Percentiles rank a stretch among this genome's conserved stretches.
Conservation (phyloP, 768 basidiomycete species). For the Leccinum aurantiacum region DNA sequence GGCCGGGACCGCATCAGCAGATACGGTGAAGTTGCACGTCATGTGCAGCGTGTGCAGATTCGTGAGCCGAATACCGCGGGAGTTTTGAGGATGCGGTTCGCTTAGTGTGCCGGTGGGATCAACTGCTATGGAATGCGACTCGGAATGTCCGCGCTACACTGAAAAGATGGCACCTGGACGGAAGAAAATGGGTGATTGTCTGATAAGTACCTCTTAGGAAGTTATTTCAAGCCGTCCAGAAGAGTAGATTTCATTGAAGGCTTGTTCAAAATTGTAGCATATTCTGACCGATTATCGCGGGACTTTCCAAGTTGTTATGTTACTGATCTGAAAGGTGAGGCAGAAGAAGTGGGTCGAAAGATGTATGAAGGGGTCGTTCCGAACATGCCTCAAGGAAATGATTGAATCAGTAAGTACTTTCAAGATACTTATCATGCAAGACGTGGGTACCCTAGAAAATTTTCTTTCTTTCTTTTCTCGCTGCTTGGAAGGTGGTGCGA, state of each 20-base stretch:
- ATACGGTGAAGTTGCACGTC: neutral
- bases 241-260: constrained; percentile 4
- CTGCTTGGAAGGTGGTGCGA: constrained; percentile 17
- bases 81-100: neutral
- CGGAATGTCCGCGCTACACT: neutral
- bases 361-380: constrained; percentile 6
- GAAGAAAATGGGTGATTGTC: constrained; percentile 3
- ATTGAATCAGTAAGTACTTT: neutral
- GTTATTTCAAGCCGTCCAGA: neutral
- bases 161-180: neutral
- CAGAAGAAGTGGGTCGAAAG: constrained; percentile 20
- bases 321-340: constrained; percentile 21
- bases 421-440: neutral
- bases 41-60: constrained; percentile 3
- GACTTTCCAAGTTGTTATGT: constrained; percentile 15
- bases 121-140: neutral
- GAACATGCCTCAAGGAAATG: constrained; percentile 11
- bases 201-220: constrained; percentile 5
- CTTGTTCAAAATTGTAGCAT: neutral
- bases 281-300: constrained; percentile 22
- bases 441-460: neutral
- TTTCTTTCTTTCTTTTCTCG: neutral
- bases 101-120: constrained; percentile 1
- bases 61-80: constrained; percentile 1
- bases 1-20: constrained; percentile 7